Evolutionary conservation across 2,329 filamentous ascomycete species (phyloP), one percentile per base, ranked within the genome.

Genomic region (Nigrograna mackinnonii): DNA sequence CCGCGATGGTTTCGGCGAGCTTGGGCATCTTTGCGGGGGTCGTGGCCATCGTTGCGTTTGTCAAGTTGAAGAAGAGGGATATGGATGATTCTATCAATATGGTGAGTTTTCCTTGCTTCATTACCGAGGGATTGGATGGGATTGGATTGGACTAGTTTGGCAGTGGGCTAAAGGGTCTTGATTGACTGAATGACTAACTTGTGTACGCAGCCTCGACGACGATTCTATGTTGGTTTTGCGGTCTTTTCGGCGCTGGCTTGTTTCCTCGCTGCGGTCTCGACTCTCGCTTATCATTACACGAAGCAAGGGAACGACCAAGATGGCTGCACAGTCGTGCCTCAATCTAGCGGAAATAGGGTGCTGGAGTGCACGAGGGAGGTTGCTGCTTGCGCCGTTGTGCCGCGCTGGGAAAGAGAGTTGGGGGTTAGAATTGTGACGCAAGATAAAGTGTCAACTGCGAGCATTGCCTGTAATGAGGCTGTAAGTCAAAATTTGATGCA

Each of bases 171-270:
- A n/a, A n/a, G n/a, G n/a, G n/a, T n/a, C n/a, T n/a, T n/a, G n/a
- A n/a, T n/a, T n/a, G n/a, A n/a, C n/a, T n/a, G n/a, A 9, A 28
- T 28, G n/a, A 9, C 24, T 28, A 28, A 9, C 24, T 28, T 28
- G 13, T 18, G 6, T n/a, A 31, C n/a, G n/a, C 9, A 46, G 43
- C 28, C 43, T 3, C 22, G 39, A 14, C 24, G 43, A 5, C 33
- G 38, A 11, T 41, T 46, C 19, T 46, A 39, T 38, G 18, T 39
- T 9, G 43, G 34, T 7, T 37, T 39, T 14, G 22, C 36, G 16
- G 20, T 35, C 19, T 18, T 46, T 21, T 20, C 19, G 3, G 9
- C 28, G 12, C 18, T 19, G 12, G 35, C 34, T 4, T 24, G 18
- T n/a, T 17, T 38, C 30, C 26, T 9, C 7, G 24, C 43, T 12